Base-by-base conservation (phyloP, 805 yeast species). In the Saccharomycopsis sp. region DNA sequence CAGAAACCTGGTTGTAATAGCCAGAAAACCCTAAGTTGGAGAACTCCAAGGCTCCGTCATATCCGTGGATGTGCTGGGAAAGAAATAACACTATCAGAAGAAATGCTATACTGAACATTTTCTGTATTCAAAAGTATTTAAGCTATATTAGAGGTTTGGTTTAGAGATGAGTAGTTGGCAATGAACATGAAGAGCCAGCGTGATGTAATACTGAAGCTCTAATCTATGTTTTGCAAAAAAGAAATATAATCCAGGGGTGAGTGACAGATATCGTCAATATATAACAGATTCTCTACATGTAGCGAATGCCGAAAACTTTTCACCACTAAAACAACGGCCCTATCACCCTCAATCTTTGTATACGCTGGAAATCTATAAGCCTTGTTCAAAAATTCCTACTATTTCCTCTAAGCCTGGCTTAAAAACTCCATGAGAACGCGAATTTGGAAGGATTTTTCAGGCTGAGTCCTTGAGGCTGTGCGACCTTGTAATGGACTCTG, bases 1-100 rank as follows among this genome's bases (percentile, higher is more conserved):
- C 66, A 46, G 68, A 67, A 15, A 83, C 87, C 54, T 75, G 74
- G 63, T 64, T 73, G 67, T 79, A 83, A 58, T 73, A 68, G 7
- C 88, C 88, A 2, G 71, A 66, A 64, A 70, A 83, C 0, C 89
- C 89, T 24, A 82, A 67, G 66, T 83, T 83, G 12, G 70, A 70
- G 57, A 81, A 82, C 61, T 79, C 79, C 16, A 83, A 63, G 3
- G 73, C 73, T 40, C 74, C 40, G 24, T 44, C 21, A 44, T 44
- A 44, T 12, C 48, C 48, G 16, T 44, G 21, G 8, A 44, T 44
- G 8, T n/a, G 48, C 18, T n/a, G 21, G 7, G 48, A 16, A 16
- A 44, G 21, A 16, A 44, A 20, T 44, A 44, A 7, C 16, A 44
- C 16, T 44, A 44, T 44, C 48, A 44, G 48, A 12, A 44, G 7